These are phyloP conservation scores for Lathyrus sativus DNA, from an alignment of 306 rosid species.

Conservation along the genomic window DNA sequence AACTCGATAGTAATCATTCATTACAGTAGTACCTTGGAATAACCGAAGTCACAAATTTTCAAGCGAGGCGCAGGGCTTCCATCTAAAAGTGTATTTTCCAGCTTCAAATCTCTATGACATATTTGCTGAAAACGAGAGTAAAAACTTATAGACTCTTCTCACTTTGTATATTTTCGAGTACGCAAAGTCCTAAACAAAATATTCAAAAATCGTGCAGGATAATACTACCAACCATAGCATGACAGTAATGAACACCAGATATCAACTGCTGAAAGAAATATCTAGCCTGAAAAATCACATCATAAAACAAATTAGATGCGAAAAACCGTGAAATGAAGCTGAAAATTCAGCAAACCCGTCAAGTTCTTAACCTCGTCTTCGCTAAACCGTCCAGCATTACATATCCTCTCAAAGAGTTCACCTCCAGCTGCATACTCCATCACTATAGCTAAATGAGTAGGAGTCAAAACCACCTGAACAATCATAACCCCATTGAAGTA, in stretches of 20 bases:
- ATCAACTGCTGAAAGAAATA: constrained; percentile 85
- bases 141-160: constrained; percentile 15
- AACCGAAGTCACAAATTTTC: constrained; percentile 79
- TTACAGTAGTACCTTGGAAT: constrained; percentile 60
- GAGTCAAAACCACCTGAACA: constrained; percentile 70
- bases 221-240: constrained; percentile 54
- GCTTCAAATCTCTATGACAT: constrained; percentile 72
- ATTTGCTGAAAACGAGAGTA: constrained; percentile 54
- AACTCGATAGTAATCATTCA: neutral
- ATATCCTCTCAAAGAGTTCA: constrained; percentile 73
- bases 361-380: constrained; percentile 66
- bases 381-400: constrained; percentile 77
- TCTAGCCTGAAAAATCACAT: constrained; percentile 57
- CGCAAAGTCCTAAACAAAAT: neutral
- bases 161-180: neutral
- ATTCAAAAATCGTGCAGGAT: constrained; percentile 5
- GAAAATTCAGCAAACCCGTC: constrained; percentile 16
- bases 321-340: constrained; percentile 6
- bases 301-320: constrained; percentile 23
- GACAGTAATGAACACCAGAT: constrained; percentile 72
- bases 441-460: constrained; percentile 67
- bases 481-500: constrained; percentile 20
- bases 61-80: constrained; percentile 84
- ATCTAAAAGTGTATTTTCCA: constrained; percentile 72
- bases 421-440: constrained; percentile 89